A percentile compares a stretch with the other conserved stretches of the same genome.
phyloP scores from a whole-genome alignment of 441 rosid genomes.

The Euphorbia celastroides region DNA sequence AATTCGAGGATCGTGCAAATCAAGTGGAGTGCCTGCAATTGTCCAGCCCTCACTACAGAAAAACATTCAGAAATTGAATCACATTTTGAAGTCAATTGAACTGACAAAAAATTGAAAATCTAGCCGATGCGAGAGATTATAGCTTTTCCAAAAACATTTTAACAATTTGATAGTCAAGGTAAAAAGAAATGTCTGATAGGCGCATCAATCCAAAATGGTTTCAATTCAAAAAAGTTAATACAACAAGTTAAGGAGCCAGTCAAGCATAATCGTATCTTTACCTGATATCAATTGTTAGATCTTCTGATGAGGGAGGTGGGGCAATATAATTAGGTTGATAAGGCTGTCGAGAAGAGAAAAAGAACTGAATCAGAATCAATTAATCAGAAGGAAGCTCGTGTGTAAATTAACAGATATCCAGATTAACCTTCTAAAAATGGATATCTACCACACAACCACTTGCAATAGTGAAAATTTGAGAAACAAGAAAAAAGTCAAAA shows the following conservation, averaged over 20 bases:
- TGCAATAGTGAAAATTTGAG: neutral
- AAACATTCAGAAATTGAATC: constrained; percentile 11
- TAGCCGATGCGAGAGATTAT: neutral
- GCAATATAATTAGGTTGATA: constrained; percentile 70
- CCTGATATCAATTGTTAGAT: constrained; percentile 78
- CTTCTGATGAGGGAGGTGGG: constrained; percentile 57
- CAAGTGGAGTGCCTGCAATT: constrained; percentile 73
- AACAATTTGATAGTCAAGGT: neutral
- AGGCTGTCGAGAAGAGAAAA: constrained; percentile 32
- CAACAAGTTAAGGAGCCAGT: no score
- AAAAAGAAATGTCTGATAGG: neutral
- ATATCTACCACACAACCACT: neutral
- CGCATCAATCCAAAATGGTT: neutral
- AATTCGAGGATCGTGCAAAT: constrained; percentile 79
- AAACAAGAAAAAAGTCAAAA: neutral
- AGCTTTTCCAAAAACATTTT: no score
- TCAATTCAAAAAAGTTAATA: neutral
- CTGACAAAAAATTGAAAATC: neutral
- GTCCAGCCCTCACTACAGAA: constrained; percentile 77
- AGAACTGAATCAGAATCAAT: neutral
- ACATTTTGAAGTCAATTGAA: neutral
- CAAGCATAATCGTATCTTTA: constrained; percentile 23
- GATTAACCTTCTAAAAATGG: neutral
- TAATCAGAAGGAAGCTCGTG: neutral
- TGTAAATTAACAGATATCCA: neutral